Conservation (phyloP, 2,329 filamentous ascomycete genomes). For the Botrytis hyacinthi region DNA sequence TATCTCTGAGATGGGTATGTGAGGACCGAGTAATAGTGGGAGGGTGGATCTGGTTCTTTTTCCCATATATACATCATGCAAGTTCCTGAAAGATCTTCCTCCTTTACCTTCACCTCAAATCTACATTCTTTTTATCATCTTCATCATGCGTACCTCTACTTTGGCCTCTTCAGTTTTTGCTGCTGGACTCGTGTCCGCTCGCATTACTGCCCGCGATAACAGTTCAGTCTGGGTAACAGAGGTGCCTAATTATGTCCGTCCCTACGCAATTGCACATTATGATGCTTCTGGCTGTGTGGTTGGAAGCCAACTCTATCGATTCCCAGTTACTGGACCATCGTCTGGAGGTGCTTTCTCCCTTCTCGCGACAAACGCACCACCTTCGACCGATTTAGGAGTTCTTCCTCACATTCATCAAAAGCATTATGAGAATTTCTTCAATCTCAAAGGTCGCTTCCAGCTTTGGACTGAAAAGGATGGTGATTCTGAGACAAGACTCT, state of each 20-base stretch:
- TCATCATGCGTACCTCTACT: slow-evolving; percentile 13
- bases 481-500: slow-evolving; percentile 41
- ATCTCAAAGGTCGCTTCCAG: slow-evolving; percentile 45
- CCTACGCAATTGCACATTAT: slow-evolving; percentile 31
- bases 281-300: slow-evolving; percentile 36
- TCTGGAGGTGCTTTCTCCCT: slow-evolving; percentile 47
- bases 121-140: slow-evolving; percentile 2
- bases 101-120: background rate
- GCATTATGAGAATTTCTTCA: slow-evolving; percentile 47
- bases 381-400: slow-evolving; percentile 39
- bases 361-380: slow-evolving; percentile 45
- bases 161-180: slow-evolving; percentile 8
- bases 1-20: background rate
- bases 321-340: slow-evolving; percentile 46
- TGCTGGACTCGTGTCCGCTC: background rate
- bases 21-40: background rate
- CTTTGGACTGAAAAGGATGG: slow-evolving; percentile 43
- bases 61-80: background rate
- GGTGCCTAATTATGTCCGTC: slow-evolving; percentile 29
- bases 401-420: slow-evolving; percentile 43
- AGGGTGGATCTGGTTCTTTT: background rate
- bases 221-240: slow-evolving; percentile 29
- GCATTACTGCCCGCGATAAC: background rate
- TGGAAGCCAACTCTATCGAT: slow-evolving; percentile 43
- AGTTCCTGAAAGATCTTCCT: background rate